Conservation (phyloP, 345 rosid genomes). For the Populus euphratica region DNA sequence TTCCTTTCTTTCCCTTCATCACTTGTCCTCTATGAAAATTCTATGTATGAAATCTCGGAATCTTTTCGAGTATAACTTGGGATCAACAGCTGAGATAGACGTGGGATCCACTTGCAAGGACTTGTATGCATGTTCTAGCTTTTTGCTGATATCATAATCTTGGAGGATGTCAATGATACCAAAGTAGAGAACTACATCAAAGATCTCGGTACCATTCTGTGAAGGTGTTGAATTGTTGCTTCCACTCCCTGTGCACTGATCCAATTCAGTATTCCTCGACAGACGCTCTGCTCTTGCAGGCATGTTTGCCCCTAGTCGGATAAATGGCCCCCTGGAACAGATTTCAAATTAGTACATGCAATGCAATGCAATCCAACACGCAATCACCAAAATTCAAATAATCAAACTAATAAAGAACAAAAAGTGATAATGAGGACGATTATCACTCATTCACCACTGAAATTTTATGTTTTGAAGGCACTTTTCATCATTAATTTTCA, state of each 20-base stretch:
- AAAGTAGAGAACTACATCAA: not conserved
- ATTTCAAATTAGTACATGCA: not conserved
- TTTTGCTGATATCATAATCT: too few relatives aligned
- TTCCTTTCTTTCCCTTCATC: not conserved
- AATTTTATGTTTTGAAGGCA: not conserved
- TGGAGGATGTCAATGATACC: too few relatives aligned
- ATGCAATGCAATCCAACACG: not conserved
- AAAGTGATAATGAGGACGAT: not conserved
- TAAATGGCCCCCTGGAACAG: slow-evolving; percentile 40
- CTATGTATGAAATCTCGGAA: not conserved
- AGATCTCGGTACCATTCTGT: too few relatives aligned
- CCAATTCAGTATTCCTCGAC: too few relatives aligned
- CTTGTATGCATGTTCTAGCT: too few relatives aligned
- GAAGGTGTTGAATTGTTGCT: too few relatives aligned
- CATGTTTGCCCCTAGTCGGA: slow-evolving; percentile 48
- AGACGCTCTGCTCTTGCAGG: slow-evolving; percentile 52
- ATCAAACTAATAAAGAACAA: not conserved
- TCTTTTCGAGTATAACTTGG: too few relatives aligned
- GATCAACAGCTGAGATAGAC: too few relatives aligned
- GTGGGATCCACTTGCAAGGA: too few relatives aligned
- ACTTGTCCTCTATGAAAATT: slow-evolving; percentile 22
- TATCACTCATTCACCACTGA: not conserved
- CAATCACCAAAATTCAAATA: not conserved
- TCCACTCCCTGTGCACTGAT: too few relatives aligned
- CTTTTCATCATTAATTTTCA: not conserved